These are phyloP conservation scores for Colletotrichum sp. DNA, from an alignment of 2,329 filamentous ascomycete genomes.

Conservation along the genomic window DNA sequence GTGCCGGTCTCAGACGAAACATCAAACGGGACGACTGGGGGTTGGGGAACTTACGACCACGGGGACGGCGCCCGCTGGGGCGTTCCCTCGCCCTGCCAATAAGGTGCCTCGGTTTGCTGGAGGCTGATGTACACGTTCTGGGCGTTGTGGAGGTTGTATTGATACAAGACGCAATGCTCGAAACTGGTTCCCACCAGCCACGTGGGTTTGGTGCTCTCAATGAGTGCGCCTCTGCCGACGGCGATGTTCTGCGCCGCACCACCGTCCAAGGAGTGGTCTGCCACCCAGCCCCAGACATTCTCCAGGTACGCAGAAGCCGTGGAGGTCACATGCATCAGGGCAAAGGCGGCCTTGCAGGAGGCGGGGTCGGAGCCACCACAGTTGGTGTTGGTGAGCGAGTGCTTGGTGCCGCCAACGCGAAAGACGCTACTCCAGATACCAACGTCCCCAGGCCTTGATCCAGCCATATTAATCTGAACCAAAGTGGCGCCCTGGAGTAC, in stretches of 20 bases:
- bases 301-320: conserved; percentile 56
- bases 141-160: conserved; percentile 54
- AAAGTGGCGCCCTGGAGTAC: conserved; percentile 44
- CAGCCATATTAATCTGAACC: conserved; percentile 56
- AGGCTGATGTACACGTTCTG: conserved; percentile 47
- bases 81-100: conserved; percentile 39
- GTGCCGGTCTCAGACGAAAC: conserved; percentile 32
- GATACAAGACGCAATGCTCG: conserved; percentile 58
- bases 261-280: conserved; percentile 58
- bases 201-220: conserved; percentile 51
- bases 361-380: conserved; percentile 37
- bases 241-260: conserved; percentile 42
- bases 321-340: conserved; percentile 53
- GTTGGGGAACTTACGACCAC: conserved; percentile 31
- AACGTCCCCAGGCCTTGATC: conserved; percentile 50
- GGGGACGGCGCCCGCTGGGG: conserved; percentile 40
- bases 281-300: conserved; percentile 54
- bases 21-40: conserved; percentile 22
- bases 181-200: conserved; percentile 59
- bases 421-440: conserved; percentile 53
- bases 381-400: conserved; percentile 38
- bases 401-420: conserved; percentile 50
- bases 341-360: conserved; percentile 51
- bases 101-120: conserved; percentile 53
- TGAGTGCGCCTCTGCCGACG: conserved; percentile 50